Evolutionary conservation across 257 asterid genomes (phyloP).

Genomic region (Solanum appendiculatum): DNA sequence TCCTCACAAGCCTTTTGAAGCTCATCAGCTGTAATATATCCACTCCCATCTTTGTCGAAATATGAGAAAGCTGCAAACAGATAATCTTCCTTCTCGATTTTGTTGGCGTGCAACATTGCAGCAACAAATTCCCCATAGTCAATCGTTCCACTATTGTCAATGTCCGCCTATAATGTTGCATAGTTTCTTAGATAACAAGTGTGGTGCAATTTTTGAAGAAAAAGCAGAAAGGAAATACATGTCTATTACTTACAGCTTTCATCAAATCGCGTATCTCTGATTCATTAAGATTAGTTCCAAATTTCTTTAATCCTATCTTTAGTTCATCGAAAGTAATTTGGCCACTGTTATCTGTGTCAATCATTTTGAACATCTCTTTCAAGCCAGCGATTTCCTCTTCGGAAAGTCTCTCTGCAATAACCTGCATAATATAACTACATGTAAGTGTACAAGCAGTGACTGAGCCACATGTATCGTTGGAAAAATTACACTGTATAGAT

Average conservation of each 20-base stretch:
- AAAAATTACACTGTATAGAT: not conserved
- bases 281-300: conserved; percentile 73
- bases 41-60: conserved; percentile 84
- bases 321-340: conserved; percentile 82
- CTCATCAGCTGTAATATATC: conserved; percentile 74
- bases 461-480: not conserved
- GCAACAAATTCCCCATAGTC: conserved; percentile 90
- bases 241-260: conserved; percentile 64
- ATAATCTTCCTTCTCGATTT: conserved; percentile 75
- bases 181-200: not conserved
- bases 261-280: conserved; percentile 67
- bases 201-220: not conserved
- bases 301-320: conserved; percentile 60
- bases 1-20: conserved; percentile 84
- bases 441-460: not conserved
- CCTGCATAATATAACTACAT: conserved; percentile 21
- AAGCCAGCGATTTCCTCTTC: conserved; percentile 93
- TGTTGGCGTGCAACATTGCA: conserved; percentile 84
- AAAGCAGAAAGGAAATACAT: not conserved
- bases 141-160: conserved; percentile 81
- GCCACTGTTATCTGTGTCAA: conserved; percentile 79
- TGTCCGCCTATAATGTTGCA: conserved; percentile 42
- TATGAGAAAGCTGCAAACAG: conserved; percentile 68
- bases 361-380: conserved; percentile 70
- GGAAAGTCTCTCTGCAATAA: conserved; percentile 74